phyloP scores from a whole-genome alignment of 1,139 yeast species.

The Debaryomyces sp. region DNA sequence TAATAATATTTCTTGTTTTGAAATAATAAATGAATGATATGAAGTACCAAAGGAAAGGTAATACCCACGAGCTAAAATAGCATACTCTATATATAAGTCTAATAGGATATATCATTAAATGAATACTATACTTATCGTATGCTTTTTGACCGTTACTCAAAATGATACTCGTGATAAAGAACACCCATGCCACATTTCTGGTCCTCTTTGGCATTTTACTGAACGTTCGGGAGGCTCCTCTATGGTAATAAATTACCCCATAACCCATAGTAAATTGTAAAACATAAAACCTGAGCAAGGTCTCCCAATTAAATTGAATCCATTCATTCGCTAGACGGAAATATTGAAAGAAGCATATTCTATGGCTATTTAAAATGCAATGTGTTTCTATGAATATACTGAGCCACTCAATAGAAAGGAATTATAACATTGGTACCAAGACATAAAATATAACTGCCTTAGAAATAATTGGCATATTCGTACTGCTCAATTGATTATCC shows the following conservation, averaged over 20 bases:
- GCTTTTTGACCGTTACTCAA: not conserved
- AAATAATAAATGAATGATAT: not conserved
- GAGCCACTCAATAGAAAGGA: slow-evolving; percentile 16
- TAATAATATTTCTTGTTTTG: not conserved
- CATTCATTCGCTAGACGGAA: slow-evolving; percentile 4
- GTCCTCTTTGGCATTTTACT: slow-evolving; percentile 22
- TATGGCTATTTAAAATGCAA: slow-evolving; percentile 9
- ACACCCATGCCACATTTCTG: slow-evolving; percentile 21
- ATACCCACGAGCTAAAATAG: not conserved
- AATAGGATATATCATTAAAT: not conserved
- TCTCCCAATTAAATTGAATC: slow-evolving; percentile 8
- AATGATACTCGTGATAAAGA: slow-evolving; percentile 1
- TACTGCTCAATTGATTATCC: slow-evolving; percentile 29
- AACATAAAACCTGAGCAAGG: slow-evolving; percentile 16
- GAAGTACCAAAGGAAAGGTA: not conserved
- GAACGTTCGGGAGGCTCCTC: slow-evolving; percentile 9
- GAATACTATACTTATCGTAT: not conserved
- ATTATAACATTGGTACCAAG: slow-evolving; percentile 25
- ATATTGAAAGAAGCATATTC: slow-evolving; percentile 14
- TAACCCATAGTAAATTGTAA: slow-evolving; percentile 39
- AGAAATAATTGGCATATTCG: slow-evolving; percentile 35
- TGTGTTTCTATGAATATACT: slow-evolving; percentile 21
- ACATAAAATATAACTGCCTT: slow-evolving; percentile 32
- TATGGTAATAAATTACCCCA: slow-evolving; percentile 31
- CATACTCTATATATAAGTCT: not conserved